phyloP scores from a whole-genome alignment of 257 asterid genomes.

The Fraxinus pennsylvanica region DNA sequence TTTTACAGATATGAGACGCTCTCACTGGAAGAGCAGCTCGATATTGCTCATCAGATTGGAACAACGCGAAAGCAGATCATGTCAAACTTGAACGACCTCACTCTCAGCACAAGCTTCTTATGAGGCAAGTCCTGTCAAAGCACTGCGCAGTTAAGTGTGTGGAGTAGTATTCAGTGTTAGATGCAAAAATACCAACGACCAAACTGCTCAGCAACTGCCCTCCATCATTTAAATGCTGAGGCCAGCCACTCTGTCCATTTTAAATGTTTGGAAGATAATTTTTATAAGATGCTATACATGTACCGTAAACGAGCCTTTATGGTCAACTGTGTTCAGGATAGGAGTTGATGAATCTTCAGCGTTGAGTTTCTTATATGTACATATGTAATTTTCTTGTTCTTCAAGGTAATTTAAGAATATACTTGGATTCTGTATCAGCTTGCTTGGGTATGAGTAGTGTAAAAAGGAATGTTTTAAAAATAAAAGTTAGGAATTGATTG shows the following conservation, averaged over 20 bases:
- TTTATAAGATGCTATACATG: neutral
- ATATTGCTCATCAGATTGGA: slow-evolving; percentile 84
- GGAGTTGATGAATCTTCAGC: neutral
- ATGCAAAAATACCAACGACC: neutral
- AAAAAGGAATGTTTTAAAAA: neutral
- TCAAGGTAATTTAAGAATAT: neutral
- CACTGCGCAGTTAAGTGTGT: neutral
- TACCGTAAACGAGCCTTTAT: neutral
- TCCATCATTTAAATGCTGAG: neutral
- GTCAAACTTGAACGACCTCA: slow-evolving; percentile 81
- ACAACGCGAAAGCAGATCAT: slow-evolving; percentile 82
- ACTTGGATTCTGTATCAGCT: too few species aligned
- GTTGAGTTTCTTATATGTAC: slow-evolving; percentile 20
- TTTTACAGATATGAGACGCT: slow-evolving; percentile 84
- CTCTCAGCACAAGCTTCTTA: slow-evolving; percentile 76
- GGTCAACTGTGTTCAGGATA: neutral
- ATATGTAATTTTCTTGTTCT: slow-evolving; percentile 6
- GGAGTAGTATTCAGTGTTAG: neutral
- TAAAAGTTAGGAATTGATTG: neutral
- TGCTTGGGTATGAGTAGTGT: neutral
- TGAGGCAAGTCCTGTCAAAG: slow-evolving; percentile 28
- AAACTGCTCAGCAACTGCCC: neutral
- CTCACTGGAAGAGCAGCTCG: slow-evolving; percentile 77
- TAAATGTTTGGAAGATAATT: neutral
- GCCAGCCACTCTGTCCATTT: neutral